phyloP scores from a whole-genome alignment of 2,329 filamentous ascomycete genomes.

The Penicillium digitatum region DNA sequence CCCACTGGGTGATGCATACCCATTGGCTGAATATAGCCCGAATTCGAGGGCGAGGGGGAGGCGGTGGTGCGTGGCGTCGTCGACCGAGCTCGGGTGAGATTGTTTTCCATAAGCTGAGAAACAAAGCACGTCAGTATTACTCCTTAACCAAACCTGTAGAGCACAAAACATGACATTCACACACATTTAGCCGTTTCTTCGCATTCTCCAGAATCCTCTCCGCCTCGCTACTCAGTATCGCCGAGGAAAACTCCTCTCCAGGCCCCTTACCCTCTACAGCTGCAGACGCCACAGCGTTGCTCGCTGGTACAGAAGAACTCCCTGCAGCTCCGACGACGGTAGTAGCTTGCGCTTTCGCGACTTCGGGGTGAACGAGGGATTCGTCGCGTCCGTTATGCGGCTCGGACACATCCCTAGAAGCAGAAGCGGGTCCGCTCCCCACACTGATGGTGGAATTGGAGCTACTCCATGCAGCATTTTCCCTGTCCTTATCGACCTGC shows the following conservation, averaged over 20 bases:
- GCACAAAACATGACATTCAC: slow-evolving; percentile 31
- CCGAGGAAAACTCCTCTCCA: slow-evolving; percentile 66
- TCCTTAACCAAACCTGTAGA: not conserved
- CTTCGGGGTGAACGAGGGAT: slow-evolving; percentile 6
- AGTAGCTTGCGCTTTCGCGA: slow-evolving; percentile 5
- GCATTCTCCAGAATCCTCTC: slow-evolving; percentile 91
- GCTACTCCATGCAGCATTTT: slow-evolving; percentile 30
- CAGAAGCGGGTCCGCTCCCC: slow-evolving; percentile 21
- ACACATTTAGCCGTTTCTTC: slow-evolving; percentile 79
- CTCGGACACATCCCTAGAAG: slow-evolving; percentile 15
- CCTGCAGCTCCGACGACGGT: slow-evolving; percentile 3
- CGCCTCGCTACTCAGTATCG: slow-evolving; percentile 72
- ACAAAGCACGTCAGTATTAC: slow-evolving; percentile 16
- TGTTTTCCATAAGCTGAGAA: slow-evolving; percentile 83
- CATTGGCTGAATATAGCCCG: slow-evolving; percentile 24
- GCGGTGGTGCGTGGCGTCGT: slow-evolving; percentile 59
- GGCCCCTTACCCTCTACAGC: slow-evolving; percentile 40
- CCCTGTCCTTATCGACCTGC: slow-evolving; percentile 55
- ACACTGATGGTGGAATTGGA: slow-evolving; percentile 39
- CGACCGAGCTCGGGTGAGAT: slow-evolving; percentile 72
- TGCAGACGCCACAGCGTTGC: slow-evolving; percentile 33
- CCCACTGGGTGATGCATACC: slow-evolving; percentile 38
- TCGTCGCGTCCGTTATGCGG: slow-evolving; percentile 5
- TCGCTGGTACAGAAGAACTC: slow-evolving; percentile 10
- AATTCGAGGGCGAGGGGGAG: slow-evolving; percentile 35